phyloP scores from a whole-genome alignment of 306 rosid species.

The Pyrus pyrifolia region DNA sequence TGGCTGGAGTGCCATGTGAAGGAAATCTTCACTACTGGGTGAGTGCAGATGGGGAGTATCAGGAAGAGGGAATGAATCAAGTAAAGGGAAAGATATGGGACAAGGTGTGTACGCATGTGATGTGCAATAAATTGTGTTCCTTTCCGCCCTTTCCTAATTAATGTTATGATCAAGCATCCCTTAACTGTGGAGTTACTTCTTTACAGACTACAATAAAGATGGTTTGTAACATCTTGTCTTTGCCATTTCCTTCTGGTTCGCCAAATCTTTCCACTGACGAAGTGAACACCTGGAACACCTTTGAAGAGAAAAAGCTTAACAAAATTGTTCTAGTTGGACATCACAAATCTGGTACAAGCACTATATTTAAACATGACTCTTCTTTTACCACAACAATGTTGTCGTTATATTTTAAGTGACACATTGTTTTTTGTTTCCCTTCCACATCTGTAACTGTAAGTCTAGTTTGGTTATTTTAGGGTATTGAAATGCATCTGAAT shows the following conservation, averaged over 20 bases:
- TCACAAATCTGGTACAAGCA: conserved; percentile 65
- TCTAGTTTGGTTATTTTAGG: background rate
- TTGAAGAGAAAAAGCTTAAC: conserved; percentile 24
- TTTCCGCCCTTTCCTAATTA: conserved; percentile 7
- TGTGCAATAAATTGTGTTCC: conserved; percentile 10
- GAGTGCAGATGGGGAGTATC: conserved; percentile 56
- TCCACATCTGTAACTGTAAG: background rate
- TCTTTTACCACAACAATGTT: background rate
- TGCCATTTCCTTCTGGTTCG: conserved; percentile 49
- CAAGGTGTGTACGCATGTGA: conserved; percentile 37
- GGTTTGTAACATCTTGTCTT: conserved; percentile 36
- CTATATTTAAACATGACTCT: conserved; percentile 40
- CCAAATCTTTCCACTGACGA: conserved; percentile 11
- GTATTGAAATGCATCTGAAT: no score
- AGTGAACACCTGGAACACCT: background rate
- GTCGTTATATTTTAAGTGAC: background rate
- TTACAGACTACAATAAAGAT: conserved; percentile 45
- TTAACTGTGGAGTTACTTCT: conserved; percentile 5
- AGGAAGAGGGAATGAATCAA: conserved; percentile 72
- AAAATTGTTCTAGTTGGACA: conserved; percentile 62
- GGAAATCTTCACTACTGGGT: conserved; percentile 66
- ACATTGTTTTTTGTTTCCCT: background rate
- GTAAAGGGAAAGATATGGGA: conserved; percentile 57
- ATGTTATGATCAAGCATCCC: background rate
- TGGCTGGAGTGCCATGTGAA: conserved; percentile 67